Conservation (phyloP, 2,329 filamentous ascomycete species). For the Gremmenia infestans region DNA sequence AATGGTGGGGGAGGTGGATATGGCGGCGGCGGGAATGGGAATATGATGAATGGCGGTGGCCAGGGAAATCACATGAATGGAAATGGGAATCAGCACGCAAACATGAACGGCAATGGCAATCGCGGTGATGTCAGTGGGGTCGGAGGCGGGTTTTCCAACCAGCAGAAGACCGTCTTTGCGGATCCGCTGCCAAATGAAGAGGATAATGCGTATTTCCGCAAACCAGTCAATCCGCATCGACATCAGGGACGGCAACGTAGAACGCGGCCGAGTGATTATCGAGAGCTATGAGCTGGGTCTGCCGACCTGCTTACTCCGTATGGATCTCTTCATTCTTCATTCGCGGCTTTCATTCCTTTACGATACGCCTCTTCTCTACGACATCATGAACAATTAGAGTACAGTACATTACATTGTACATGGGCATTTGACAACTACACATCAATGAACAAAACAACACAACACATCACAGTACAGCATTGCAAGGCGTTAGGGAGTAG, state of each 20-base stretch:
- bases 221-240: constrained; percentile 90
- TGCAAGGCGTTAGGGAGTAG: not conserved
- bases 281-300: constrained; percentile 63
- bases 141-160: constrained; percentile 45
- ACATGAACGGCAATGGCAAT: constrained; percentile 31
- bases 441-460: not conserved
- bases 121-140: constrained; percentile 28
- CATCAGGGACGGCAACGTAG: constrained; percentile 77
- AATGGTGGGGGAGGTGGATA: constrained; percentile 15
- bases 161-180: constrained; percentile 44
- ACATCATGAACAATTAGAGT: no score
- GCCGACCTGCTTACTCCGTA: not conserved
- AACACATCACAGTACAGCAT: not conserved
- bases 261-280: constrained; percentile 83
- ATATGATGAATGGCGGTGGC: constrained; percentile 29
- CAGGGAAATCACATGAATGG: constrained; percentile 20
- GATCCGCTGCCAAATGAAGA: constrained; percentile 59
- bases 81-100: constrained; percentile 14
- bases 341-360: not conserved
- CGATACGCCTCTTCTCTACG: not conserved
- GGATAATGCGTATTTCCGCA: constrained; percentile 89
- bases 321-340: not conserved
- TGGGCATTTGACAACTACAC: not conserved
- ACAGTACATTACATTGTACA: no score
- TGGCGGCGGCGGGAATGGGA: constrained; percentile 15